A percentile compares a stretch with the other conserved stretches of the same genome.
These are phyloP conservation scores for Tricholoma saponaceum DNA, from an alignment of 768 basidiomycete genomes.

Conservation along the genomic window DNA sequence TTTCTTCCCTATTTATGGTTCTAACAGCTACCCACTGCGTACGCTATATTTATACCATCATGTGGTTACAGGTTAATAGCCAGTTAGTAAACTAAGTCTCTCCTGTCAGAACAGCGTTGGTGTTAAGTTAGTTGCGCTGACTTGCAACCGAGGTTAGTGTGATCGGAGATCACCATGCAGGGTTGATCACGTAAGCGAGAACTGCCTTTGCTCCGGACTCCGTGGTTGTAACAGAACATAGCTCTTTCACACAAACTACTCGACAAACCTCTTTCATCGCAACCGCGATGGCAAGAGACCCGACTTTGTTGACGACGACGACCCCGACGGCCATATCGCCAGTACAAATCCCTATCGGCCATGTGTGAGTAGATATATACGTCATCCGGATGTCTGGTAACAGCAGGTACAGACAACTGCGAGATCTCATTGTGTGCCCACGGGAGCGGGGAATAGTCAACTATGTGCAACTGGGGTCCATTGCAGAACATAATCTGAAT, in stretches of 20 bases:
- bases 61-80: no score
- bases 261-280: conserved; percentile 3
- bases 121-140: no score
- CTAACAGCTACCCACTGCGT: no score
- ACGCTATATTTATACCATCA: no score
- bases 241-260: background rate
- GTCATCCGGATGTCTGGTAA: conserved; percentile 5
- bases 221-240: background rate
- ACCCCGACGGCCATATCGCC: conserved; percentile 37
- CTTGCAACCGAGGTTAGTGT: no score
- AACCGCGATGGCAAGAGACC: conserved; percentile 44
- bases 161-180: no score
- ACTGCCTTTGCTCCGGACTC: background rate
- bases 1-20: no score
- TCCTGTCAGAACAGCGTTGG: no score
- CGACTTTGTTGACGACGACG: conserved; percentile 38
- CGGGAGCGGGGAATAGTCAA: conserved; percentile 59
- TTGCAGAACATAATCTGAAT: conserved; percentile 59
- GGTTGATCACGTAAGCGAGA: no score
- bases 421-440: conserved; percentile 77
- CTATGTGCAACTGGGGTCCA: conserved; percentile 49
- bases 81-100: no score
- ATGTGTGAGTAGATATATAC: conserved; percentile 45
- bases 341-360: conserved; percentile 50
- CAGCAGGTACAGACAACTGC: conserved; percentile 51